Conservation (phyloP, 2,329 filamentous ascomycete species). For the Scedosporium dehoogii region DNA sequence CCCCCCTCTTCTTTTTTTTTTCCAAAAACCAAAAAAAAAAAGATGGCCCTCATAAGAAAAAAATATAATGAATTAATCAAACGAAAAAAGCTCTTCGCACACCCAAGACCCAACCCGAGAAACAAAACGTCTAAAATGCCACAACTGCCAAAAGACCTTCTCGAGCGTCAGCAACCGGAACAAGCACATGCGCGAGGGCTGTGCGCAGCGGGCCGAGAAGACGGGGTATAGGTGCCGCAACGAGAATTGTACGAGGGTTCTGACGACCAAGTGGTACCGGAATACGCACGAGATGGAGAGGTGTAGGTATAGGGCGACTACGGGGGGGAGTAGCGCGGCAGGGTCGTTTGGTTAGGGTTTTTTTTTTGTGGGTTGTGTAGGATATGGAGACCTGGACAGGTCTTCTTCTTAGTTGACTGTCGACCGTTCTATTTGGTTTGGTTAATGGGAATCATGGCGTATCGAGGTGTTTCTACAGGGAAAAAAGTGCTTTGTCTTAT, state of each 20-base stretch:
- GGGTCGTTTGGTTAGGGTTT: not conserved
- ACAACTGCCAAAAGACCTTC: constrained; percentile 17
- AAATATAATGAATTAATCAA: no score
- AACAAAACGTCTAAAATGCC: constrained; percentile 12
- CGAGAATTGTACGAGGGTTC: constrained; percentile 13
- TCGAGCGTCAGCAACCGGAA: constrained; percentile 21
- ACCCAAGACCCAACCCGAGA: not conserved
- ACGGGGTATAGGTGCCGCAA: constrained; percentile 17
- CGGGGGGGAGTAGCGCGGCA: not conserved
- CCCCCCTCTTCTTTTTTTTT: not conserved
- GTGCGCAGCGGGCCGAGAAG: constrained; percentile 10
- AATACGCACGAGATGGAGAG: constrained; percentile 17
- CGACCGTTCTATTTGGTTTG: not conserved
- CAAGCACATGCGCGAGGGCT: constrained; percentile 21
- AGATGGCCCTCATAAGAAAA: no score
- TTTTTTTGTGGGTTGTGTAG: no score
- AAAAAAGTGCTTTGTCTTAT: no score
- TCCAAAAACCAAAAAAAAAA: no score
- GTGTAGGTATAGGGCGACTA: constrained; percentile 14
- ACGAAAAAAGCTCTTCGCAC: not conserved
- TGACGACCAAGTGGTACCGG: constrained; percentile 20
- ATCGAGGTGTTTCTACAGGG: no score
- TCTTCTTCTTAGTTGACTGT: not conserved
- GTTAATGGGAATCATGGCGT: no score
- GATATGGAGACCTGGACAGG: no score